phyloP scores from a whole-genome alignment of 805 yeast species.

The Lachancea meyersii region DNA sequence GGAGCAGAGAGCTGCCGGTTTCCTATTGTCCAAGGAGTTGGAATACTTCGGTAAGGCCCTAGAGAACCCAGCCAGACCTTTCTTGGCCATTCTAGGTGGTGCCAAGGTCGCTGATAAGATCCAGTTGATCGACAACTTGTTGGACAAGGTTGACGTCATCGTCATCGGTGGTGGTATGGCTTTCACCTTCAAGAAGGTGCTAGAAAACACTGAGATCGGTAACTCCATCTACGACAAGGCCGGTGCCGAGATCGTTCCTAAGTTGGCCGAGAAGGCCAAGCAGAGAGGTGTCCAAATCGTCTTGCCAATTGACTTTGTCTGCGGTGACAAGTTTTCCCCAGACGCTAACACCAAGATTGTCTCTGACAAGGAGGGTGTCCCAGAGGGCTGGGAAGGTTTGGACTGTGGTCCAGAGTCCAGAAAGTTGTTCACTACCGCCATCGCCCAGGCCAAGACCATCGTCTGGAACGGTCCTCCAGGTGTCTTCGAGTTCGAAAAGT shows the following conservation, averaged over 20 bases:
- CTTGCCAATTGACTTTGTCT: conserved; percentile 92
- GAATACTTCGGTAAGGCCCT: conserved; percentile 96
- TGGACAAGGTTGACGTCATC: conserved; percentile 90
- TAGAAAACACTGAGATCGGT: conserved; percentile 83
- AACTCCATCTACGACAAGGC: conserved; percentile 86
- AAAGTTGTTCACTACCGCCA: conserved; percentile 72
- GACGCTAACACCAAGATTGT: conserved; percentile 85
- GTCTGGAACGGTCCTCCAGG: conserved; percentile 99
- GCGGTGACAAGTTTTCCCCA: conserved; percentile 89
- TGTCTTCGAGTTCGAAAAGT: conserved; percentile 94
- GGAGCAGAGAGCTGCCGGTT: conserved; percentile 97
- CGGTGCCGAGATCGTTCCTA: conserved; percentile 92
- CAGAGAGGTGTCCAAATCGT: conserved; percentile 88
- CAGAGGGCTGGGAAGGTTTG: conserved; percentile 92
- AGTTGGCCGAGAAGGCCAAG: conserved; percentile 93
- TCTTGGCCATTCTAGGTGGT: conserved; percentile 98
- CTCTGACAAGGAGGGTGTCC: conserved; percentile 85
- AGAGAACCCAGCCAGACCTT: conserved; percentile 97
- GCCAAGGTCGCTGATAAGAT: conserved; percentile 99
- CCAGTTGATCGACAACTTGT: conserved; percentile 92
- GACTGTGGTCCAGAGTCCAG: conserved; percentile 91
- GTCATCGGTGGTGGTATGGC: conserved; percentile 99
- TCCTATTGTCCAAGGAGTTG: conserved; percentile 96
- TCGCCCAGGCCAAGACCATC: conserved; percentile 91
- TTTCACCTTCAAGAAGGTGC: conserved; percentile 94